A percentile compares a stretch with the other conserved stretches of the same genome.
Conservation (phyloP, 2,329 filamentous ascomycete species). For the Metarhizium sp. region DNA sequence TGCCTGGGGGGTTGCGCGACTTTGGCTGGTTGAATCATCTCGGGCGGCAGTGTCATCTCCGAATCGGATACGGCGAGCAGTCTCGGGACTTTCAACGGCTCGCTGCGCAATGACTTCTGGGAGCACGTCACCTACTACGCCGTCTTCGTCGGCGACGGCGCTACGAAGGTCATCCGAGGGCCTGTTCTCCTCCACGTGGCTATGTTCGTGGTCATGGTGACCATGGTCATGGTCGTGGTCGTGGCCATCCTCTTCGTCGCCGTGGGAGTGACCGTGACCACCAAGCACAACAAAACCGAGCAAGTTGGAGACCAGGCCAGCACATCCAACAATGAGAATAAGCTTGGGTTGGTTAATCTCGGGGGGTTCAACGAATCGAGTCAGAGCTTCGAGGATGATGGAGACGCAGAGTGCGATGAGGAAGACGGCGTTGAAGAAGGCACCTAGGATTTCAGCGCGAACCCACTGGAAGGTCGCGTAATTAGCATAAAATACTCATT, state of each 20-base stretch:
- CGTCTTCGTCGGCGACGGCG: slow-evolving; percentile 44
- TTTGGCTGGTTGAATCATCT: slow-evolving; percentile 19
- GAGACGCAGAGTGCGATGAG: slow-evolving; percentile 92
- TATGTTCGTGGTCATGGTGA: slow-evolving; percentile 27
- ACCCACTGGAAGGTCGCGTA: slow-evolving; percentile 60
- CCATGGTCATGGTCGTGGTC: slow-evolving; percentile 38
- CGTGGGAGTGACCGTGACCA: slow-evolving; percentile 81
- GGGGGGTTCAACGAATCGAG: slow-evolving; percentile 84
- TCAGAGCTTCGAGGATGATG: slow-evolving; percentile 90
- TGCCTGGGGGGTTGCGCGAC: slow-evolving; percentile 21
- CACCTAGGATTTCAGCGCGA: slow-evolving; percentile 91
- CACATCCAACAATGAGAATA: slow-evolving; percentile 80
- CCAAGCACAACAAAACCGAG: slow-evolving; percentile 85
- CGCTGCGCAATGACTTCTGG: slow-evolving; percentile 52
- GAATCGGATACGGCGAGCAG: slow-evolving; percentile 30
- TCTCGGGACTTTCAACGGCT: slow-evolving; percentile 26
- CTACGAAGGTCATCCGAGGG: slow-evolving; percentile 28
- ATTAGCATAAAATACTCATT: slow-evolving; percentile 11
- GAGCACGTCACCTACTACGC: slow-evolving; percentile 50
- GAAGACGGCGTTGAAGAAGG: slow-evolving; percentile 95
- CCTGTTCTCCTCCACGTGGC: slow-evolving; percentile 44
- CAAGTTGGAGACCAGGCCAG: slow-evolving; percentile 81
- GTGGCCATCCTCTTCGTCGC: slow-evolving; percentile 43
- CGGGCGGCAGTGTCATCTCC: slow-evolving; percentile 17
- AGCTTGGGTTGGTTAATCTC: slow-evolving; percentile 77